phyloP scores from a whole-genome alignment of 2,329 filamentous ascomycete species.

The Ramularia collo-cygni region DNA sequence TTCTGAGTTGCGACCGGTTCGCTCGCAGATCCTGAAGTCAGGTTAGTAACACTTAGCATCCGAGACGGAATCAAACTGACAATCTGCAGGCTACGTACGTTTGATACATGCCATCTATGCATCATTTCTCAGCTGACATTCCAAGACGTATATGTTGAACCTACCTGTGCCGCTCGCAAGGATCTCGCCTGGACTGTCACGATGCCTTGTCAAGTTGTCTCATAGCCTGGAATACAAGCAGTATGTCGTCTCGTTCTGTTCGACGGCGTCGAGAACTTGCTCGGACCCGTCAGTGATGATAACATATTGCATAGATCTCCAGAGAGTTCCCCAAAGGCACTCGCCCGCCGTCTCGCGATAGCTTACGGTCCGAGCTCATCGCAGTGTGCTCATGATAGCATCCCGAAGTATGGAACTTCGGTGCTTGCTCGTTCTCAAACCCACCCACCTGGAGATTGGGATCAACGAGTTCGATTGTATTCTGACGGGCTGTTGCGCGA shows the following conservation, averaged over 20 bases:
- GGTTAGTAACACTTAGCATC: no score
- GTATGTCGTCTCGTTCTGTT: neutral
- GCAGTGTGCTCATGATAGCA: constrained; percentile 34
- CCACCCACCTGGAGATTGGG: constrained; percentile 38
- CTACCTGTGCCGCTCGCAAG: constrained; percentile 15
- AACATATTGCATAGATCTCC: neutral
- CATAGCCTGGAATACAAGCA: constrained; percentile 14
- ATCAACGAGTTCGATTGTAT: constrained; percentile 49
- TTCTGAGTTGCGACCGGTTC: constrained; percentile 29
- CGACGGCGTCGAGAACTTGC: no score
- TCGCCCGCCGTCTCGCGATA: constrained; percentile 38
- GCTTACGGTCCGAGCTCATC: constrained; percentile 44
- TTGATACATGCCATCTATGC: neutral
- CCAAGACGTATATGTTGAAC: constrained; percentile 16
- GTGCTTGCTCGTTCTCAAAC: constrained; percentile 34
- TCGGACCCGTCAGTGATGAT: no score
- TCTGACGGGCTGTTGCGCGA: constrained; percentile 41
- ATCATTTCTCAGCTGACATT: neutral
- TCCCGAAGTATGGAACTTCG: constrained; percentile 35
- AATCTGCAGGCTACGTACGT: constrained; percentile 35
- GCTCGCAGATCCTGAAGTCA: constrained; percentile 43
- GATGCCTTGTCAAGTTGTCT: constrained; percentile 40
- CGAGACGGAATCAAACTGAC: no score
- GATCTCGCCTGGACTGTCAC: constrained; percentile 30
- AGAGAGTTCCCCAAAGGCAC: constrained; percentile 3